Conservation (phyloP, 371 early-diverging fungal genomes). For the Haplosporangium sp. region DNA sequence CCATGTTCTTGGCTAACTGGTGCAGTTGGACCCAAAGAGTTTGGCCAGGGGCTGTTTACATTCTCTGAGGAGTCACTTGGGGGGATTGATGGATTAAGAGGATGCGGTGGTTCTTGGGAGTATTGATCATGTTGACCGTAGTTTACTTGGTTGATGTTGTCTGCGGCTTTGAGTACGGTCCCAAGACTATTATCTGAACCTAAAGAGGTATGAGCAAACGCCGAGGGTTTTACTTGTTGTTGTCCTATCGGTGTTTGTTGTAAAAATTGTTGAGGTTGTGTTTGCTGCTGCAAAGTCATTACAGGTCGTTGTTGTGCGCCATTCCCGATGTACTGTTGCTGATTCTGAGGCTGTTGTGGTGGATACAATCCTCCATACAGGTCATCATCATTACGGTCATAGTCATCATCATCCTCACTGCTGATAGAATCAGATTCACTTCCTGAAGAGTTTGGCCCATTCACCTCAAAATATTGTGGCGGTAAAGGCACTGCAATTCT, state of each 20-base stretch:
- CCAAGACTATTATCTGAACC: constrained; percentile 50
- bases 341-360: constrained; percentile 6
- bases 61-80: not conserved
- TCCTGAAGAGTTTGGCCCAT: constrained; percentile 26
- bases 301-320: not conserved
- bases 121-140: constrained; percentile 3
- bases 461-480: constrained; percentile 36
- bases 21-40: not conserved
- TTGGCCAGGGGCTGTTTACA: not conserved
- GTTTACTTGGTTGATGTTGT: constrained; percentile 5
- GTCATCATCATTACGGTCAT: constrained; percentile 39
- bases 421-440: constrained; percentile 50
- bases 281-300: not conserved
- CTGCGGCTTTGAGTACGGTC: constrained; percentile 13
- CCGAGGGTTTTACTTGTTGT: constrained; percentile 8
- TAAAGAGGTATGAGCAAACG: constrained; percentile 54
- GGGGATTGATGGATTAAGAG: not conserved
- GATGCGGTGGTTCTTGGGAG: constrained; percentile 5
- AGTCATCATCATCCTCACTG: constrained; percentile 48
- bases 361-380: constrained; percentile 17
- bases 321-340: not conserved
- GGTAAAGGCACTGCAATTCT: constrained; percentile 48
- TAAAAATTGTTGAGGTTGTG: constrained; percentile 17
- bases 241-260: constrained; percentile 25
- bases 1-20: not conserved